phyloP scores from a whole-genome alignment of 345 rosid genomes.

The Eucalyptus globulus region DNA sequence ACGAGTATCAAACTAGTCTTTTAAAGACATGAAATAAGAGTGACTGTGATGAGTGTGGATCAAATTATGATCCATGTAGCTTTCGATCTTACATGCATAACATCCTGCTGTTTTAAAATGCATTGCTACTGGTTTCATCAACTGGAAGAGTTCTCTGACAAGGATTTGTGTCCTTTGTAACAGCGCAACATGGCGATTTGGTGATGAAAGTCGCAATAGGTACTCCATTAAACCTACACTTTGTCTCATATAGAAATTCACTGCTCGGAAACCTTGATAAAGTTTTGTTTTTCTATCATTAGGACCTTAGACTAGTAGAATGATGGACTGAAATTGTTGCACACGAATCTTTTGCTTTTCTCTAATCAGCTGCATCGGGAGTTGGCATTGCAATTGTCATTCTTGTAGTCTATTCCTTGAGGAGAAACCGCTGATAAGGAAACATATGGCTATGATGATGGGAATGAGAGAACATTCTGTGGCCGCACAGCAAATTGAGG shows the following conservation, averaged over 20 bases:
- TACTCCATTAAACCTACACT: not conserved
- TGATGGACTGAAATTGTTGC: not conserved
- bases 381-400: not conserved
- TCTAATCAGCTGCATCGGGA: not conserved
- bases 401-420: not conserved
- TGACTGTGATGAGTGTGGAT: too few relatives aligned
- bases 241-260: not conserved
- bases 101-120: too few relatives aligned
- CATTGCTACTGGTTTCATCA: not conserved
- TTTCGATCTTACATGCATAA: too few relatives aligned
- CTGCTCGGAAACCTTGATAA: not conserved
- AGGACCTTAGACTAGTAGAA: not conserved
- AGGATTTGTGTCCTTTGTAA: not conserved
- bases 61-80: too few relatives aligned
- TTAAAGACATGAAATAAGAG: too few relatives aligned
- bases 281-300: not conserved
- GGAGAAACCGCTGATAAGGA: not conserved
- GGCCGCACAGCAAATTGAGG: not conserved
- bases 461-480: not conserved
- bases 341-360: not conserved
- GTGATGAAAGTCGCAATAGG: not conserved
- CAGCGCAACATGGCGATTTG: not conserved
- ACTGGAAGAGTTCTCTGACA: not conserved
- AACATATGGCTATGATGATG: too few relatives aligned
- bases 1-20: too few relatives aligned